Conservation (phyloP, 2,329 filamentous ascomycete species). For the Aspergillus aculeatinus region DNA sequence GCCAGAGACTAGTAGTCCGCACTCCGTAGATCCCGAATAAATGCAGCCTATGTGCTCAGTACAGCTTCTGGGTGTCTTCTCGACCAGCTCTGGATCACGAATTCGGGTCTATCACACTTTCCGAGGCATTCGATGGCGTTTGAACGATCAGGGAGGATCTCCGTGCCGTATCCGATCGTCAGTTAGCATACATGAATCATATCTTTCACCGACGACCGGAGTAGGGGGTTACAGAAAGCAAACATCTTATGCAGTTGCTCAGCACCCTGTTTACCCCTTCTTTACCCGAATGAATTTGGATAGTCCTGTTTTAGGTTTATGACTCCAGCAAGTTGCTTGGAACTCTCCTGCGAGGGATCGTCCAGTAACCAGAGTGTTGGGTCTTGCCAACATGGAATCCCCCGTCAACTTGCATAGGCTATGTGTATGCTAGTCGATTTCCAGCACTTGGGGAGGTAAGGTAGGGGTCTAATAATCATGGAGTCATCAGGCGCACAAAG, state of each 20-base stretch:
- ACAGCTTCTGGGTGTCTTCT: too few species aligned
- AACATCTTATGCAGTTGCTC: not conserved
- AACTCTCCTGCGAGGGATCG: not conserved
- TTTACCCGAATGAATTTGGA: not conserved
- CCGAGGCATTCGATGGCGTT: too few species aligned
- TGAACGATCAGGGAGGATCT: too few species aligned
- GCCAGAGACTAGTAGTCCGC: too few species aligned
- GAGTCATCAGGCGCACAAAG: not conserved
- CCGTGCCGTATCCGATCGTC: too few species aligned
- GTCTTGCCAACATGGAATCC: slow-evolving; percentile 13
- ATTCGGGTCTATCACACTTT: too few species aligned
- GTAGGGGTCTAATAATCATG: not conserved
- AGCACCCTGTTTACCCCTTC: not conserved
- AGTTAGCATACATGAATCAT: too few species aligned
- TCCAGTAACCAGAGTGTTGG: slow-evolving; percentile 23
- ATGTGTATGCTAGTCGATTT: not conserved
- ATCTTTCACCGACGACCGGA: too few species aligned
- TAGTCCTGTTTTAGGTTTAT: not conserved
- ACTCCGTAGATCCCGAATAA: too few species aligned
- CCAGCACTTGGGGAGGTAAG: not conserved
- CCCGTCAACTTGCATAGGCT: slow-evolving; percentile 3
- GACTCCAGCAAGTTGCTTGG: not conserved
- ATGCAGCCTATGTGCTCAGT: too few species aligned
- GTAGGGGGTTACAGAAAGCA: not conserved
- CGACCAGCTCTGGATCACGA: too few species aligned